Evolutionary conservation across 495 filamentous ascomycete genomes (phyloP), one percentile per base, ranked within the genome.

Genomic region (Aspergillus sparsus): DNA sequence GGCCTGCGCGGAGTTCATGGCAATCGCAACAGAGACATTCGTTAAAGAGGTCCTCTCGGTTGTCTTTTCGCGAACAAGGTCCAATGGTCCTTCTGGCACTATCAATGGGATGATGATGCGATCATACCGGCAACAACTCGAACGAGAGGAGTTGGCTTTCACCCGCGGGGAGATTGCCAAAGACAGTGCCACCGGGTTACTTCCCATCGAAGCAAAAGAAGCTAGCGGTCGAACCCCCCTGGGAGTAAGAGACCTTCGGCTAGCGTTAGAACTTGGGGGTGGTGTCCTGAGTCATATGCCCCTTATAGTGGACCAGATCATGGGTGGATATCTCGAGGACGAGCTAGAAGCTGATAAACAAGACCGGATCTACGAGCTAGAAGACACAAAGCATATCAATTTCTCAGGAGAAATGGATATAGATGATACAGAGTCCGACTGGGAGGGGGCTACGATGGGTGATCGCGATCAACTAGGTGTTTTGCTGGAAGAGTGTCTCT

Each of bases 11-110:
- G 87, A 90, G 53, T 91, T 93, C 69, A 88, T 98, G 86, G 88
- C 90, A 21, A 86, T 92, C 45, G 94, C 93, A 2, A 89, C 91
- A 3, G 93, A 98, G 72, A 92, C 89, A 0, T 97, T 88, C 67
- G 87, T 98, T 60, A 98, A 97, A 74, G 90, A 96, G 64, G 83
- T 93, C 6, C 77, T 98, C 35, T 85, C 87, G 7, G 83, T 85
- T 3, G 83, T 97, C 10, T 90, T 95, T 64, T 85, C 82, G 21
- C 87, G 90, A 27, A 91, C 90, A 0, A 82, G 90, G 57, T 84
- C 82, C 58, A 96, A 97, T 66, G 90, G 89, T 0, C 87, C 90
- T 12, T 87, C 86, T 2, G 81, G 85, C 12, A 84, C 84, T 35
- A 78, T 82, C 51, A 83, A 79, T 58, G 90, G 89, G 74, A 82